Conservation (phyloP, 2,329 filamentous ascomycete species). For the Aulographum hederae region DNA sequence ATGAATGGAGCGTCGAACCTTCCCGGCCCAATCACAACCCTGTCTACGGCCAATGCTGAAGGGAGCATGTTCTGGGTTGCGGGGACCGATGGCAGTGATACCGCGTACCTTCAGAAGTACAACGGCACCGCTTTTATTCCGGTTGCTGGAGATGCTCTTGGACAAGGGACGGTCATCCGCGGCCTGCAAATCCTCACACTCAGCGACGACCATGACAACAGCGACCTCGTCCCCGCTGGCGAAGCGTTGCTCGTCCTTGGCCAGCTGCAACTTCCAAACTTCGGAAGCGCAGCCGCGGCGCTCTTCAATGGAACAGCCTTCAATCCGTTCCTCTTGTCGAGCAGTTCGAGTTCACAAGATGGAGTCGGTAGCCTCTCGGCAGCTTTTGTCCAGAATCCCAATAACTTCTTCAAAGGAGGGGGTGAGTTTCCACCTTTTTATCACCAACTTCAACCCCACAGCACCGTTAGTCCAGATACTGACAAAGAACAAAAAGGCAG, state of each 20-base stretch:
- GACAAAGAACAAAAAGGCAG: conserved; percentile 18
- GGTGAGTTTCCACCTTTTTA: conserved; percentile 40
- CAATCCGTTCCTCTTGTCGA: conserved; percentile 65
- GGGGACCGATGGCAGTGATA: conserved; percentile 49
- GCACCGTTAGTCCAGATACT: conserved; percentile 1
- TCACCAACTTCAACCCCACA: conserved; percentile 10
- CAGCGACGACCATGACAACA: conserved; percentile 45
- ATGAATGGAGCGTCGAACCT: conserved; percentile 45
- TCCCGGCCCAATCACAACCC: conserved; percentile 61
- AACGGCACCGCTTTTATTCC: conserved; percentile 54
- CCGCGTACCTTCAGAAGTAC: conserved; percentile 66
- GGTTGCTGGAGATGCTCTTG: conserved; percentile 40
- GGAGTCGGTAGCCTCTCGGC: conserved; percentile 53
- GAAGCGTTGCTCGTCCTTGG: conserved; percentile 75
- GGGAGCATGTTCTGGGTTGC: conserved; percentile 65
- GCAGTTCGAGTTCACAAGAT: conserved; percentile 37
- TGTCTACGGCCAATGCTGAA: conserved; percentile 57
- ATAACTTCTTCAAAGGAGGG: conserved; percentile 50
- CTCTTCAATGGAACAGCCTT: conserved; percentile 72
- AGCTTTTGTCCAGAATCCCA: conserved; percentile 62
- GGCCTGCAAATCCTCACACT: conserved; percentile 69
- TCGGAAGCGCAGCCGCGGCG: conserved; percentile 69
- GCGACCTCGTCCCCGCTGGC: conserved; percentile 43
- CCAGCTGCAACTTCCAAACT: conserved; percentile 52
- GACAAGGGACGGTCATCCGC: conserved; percentile 47